A percentile compares a stretch with the other conserved stretches of the same genome.
Conservation (phyloP, 306 rosid genomes). For the Coriaria nepalensis region DNA sequence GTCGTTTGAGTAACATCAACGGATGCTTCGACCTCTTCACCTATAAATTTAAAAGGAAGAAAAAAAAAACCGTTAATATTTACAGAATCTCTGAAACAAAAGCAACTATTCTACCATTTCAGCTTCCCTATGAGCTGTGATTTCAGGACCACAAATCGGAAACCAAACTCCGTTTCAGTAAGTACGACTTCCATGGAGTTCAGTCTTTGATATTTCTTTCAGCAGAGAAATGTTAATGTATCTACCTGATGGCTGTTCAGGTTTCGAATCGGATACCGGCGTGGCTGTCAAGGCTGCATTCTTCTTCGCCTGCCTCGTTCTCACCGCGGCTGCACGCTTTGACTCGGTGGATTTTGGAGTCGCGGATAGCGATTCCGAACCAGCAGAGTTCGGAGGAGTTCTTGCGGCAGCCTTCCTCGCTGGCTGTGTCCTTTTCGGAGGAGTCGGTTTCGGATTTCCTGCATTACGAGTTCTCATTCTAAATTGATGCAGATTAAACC, state of each 20-base stretch:
- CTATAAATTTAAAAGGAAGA: slow-evolving; percentile 6
- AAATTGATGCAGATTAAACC: neutral
- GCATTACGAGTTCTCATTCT: slow-evolving; percentile 54
- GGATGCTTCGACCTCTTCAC: slow-evolving; percentile 19
- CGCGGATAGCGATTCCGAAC: slow-evolving; percentile 1
- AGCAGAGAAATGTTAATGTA: neutral
- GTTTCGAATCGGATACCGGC: slow-evolving; percentile 19
- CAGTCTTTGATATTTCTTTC: too few relatives aligned
- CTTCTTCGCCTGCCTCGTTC: slow-evolving; percentile 31
- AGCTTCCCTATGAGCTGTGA: too few relatives aligned
- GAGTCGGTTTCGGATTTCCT: slow-evolving; percentile 25
- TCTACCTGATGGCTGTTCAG: slow-evolving; percentile 29
- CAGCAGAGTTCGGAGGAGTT: slow-evolving; percentile 16
- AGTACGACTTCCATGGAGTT: too few relatives aligned
- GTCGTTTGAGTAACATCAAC: slow-evolving; percentile 16
- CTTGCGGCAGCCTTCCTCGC: slow-evolving; percentile 30
- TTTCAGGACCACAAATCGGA: too few relatives aligned
- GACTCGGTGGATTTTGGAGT: slow-evolving; percentile 14
- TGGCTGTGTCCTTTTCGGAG: slow-evolving; percentile 38
- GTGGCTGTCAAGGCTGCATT: slow-evolving; percentile 17
- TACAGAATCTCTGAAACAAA: neutral
- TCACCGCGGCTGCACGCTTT: slow-evolving; percentile 25
- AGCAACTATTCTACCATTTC: neutral
- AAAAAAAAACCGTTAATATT: neutral
- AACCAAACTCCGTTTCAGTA: too few relatives aligned